Base-by-base conservation (phyloP, 306 rosid species). In the Psophocarpus tetragonolobus region DNA sequence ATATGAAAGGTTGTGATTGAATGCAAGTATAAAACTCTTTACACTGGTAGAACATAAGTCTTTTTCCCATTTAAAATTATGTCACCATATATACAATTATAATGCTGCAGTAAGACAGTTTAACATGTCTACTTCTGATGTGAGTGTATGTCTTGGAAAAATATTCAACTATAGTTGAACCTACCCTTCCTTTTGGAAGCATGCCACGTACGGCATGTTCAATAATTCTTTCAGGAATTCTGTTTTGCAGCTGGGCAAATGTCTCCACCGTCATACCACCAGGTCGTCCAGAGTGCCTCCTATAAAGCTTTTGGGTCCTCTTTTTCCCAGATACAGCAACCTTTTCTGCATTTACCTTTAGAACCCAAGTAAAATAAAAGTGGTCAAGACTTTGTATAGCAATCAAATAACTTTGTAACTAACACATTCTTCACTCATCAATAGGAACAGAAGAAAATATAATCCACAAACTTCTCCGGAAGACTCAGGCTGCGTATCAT, bases 181-280 rank as follows among this genome's bases (percentile, higher is more conserved):
- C 81, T 83, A 96, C 99, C 97, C 99, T 91, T 71, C 97, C 98
- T 79, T 96, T 96, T 3, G 99, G 99, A 85, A 96, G 99, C 99
- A 96, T 96, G 41, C 99, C 99, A 10, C 97, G 97, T 83, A 96
- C 99, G 76, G 99, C 99, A 73, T 96, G 99, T 74, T 96, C 98
- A 26, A 92, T 68, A 82, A 96, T 92, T 83, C 99, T 88, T 81
- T 96, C 99, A 4, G 99, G 99, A 79, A 96, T 90, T 80, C 99
- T 87, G 67, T 90, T 89, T 83, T 96, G 99, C 71, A 96, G 87
- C 79, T 96, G 98, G 70, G 88, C 88, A 88, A 96, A 96, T 15
- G 99, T 96, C 80, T 96, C 99, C 35, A 88, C 90, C 27, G 33
- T 96, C 99, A 96, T 92, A 54, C 99, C 99, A 90, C 99, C 99